These are phyloP conservation scores for Castanospermum australe DNA, from an alignment of 306 rosid genomes.

Conservation along the genomic window DNA sequence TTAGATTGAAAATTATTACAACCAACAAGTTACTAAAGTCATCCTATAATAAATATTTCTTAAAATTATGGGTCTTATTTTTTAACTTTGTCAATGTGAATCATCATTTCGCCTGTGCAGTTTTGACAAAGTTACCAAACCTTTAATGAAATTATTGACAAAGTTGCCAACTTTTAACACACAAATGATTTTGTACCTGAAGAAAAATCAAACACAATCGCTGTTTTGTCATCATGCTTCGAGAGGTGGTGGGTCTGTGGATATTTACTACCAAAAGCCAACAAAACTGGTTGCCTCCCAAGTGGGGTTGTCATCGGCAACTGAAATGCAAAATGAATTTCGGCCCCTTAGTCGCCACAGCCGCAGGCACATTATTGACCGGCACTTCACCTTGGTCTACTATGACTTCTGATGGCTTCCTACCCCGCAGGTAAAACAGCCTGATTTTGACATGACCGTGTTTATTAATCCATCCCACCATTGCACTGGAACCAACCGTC, in stretches of 20 bases:
- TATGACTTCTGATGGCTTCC: slow-evolving; percentile 61
- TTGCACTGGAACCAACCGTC: slow-evolving; percentile 98
- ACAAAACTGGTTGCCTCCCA: slow-evolving; percentile 68
- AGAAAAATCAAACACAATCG: slow-evolving; percentile 75
- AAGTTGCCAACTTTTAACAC: no score
- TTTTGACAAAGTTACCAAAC: no score
- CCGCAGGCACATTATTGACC: slow-evolving; percentile 74
- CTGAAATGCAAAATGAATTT: slow-evolving; percentile 91
- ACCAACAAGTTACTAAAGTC: no score
- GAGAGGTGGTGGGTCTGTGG: slow-evolving; percentile 70
- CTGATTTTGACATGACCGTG: slow-evolving; percentile 84
- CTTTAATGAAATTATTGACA: no score
- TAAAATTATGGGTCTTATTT: no score
- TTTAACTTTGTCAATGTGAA: no score
- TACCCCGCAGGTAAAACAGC: slow-evolving; percentile 82
- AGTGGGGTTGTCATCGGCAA: slow-evolving; percentile 53
- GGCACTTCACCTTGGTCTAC: slow-evolving; percentile 90
- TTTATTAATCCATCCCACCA: slow-evolving; percentile 87
- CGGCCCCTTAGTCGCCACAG: slow-evolving; percentile 85
- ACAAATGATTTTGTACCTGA: slow-evolving; percentile 48
- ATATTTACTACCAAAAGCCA: slow-evolving; percentile 66
- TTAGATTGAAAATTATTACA: no score
- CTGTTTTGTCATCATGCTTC: slow-evolving; percentile 61
- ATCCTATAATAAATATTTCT: no score
- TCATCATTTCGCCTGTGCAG: no score